Conservation (phyloP, 1,284 basidiomycete species). For the Apiotrichum mycotoxinovorans region DNA sequence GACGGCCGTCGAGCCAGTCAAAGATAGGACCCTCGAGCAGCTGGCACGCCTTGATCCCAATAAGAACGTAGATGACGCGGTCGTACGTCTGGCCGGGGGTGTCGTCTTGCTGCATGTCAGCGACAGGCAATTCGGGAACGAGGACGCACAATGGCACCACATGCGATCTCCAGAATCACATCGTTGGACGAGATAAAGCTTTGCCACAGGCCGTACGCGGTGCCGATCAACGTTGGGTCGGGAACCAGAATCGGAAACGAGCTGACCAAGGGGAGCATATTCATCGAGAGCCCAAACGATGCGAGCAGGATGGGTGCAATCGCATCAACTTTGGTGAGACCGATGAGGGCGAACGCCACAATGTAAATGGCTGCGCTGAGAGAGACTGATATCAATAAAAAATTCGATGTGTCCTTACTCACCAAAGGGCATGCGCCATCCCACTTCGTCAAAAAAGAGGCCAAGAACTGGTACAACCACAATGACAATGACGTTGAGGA, state of each 20-base stretch:
- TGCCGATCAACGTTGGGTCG: constrained; percentile 43
- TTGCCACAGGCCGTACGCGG: constrained; percentile 45
- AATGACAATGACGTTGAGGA: constrained; percentile 45
- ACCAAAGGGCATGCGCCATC: constrained; percentile 25
- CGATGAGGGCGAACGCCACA: constrained; percentile 43
- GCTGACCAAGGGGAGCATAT: constrained; percentile 41
- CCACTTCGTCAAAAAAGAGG: constrained; percentile 26
- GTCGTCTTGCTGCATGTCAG: constrained; percentile 32
- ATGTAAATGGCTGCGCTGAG: constrained; percentile 38
- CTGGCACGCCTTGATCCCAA: constrained; percentile 46
- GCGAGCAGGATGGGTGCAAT: constrained; percentile 41
- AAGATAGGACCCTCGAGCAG: constrained; percentile 37
- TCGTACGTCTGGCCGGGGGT: constrained; percentile 36
- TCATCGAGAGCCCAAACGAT: constrained; percentile 38
- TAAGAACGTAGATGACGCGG: constrained; percentile 44
- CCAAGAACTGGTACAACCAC: constrained; percentile 43
- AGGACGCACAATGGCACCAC: constrained; percentile 35
- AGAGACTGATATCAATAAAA: constrained; percentile 1
- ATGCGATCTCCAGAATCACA: constrained; percentile 41
- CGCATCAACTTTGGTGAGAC: constrained; percentile 41
- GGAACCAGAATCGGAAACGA: constrained; percentile 45
- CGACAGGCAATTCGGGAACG: background rate
- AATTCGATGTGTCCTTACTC: background rate
- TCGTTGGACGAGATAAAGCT: constrained; percentile 17
- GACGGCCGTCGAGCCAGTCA: constrained; percentile 23